Base-by-base conservation (phyloP, 202 grass and related monocot genomes). In the Setaria viridis region DNA sequence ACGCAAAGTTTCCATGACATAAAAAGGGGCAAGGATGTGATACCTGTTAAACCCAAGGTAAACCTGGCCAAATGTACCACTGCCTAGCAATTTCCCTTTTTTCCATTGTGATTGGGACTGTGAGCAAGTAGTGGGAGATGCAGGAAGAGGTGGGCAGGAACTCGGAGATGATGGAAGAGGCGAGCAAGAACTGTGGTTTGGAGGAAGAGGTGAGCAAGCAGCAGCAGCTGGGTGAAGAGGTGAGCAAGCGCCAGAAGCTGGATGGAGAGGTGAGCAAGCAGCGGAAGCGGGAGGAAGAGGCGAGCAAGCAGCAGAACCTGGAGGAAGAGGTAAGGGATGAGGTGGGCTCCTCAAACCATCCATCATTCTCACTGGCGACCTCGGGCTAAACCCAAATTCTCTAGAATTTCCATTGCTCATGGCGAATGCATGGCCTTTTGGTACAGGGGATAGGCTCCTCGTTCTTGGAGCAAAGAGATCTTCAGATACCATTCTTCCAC, bases 31-130 rank as follows among this genome's bases (percentile, higher is more conserved):
- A 25, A 12, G 62, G 19, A 80, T 45, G 12, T 66, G 4, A 79
- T 92, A 95, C 93, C 93, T 95, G 80, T 99, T 99, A 86, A 99
- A 99, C 62, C 97, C 97, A 78, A 96, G 93, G 83, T 94, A 99
- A 74, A 99, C 97, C 85, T 96, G 93, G 32, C 93, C 97, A 87
- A 94, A 99, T 80, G 97, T 99, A 73, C 97, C 97, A 82, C 97
- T 94, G 29, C 97, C 97, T 82, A 99, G 89, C 70, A 96, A 56
- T 85, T 96, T 96, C 42, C 97, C 97, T 39, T 77, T 96, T 88
- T 88, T 99, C 97, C 93, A 99, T 60, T 84, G 79, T 58, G 97
- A 96, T 69, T 88, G 85, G 55, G 65, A 82, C 75, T 85, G 89
- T 50, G 49, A 72, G 71, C 1, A 77, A 57, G 29, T 13, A 51